Percentiles rank a stretch among this genome's conserved stretches.
phyloP scores from a whole-genome alignment of 495 filamentous ascomycete species.

The Wilcoxina mikolae region DNA sequence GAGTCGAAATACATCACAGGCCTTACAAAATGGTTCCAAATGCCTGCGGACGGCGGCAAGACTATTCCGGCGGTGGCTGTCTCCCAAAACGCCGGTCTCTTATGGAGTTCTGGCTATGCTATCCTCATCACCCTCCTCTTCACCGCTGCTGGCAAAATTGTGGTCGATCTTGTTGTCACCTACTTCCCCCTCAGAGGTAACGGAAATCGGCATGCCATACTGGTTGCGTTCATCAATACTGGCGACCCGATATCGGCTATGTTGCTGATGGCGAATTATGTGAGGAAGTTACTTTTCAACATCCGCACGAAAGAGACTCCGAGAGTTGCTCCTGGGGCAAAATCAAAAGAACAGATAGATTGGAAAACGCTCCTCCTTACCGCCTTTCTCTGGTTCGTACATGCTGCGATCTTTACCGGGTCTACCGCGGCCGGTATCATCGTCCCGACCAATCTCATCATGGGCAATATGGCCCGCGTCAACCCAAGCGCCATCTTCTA shows the following conservation, averaged over 20 bases:
- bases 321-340: too few species aligned
- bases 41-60: background rate
- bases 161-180: background rate
- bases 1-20: background rate
- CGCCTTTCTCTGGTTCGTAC: too few species aligned
- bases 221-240: background rate
- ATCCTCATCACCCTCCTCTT: background rate
- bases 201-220: background rate
- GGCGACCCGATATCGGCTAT: background rate
- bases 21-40: background rate
- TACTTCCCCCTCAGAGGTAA: background rate
- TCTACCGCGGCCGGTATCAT: too few species aligned
- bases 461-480: too few species aligned
- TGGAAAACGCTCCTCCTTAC: too few species aligned
- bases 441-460: too few species aligned
- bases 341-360: too few species aligned
- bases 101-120: background rate
- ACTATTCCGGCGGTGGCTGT: background rate
- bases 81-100: background rate
- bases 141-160: background rate
- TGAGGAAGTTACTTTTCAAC: background rate
- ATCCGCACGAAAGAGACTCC: background rate
- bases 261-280: background rate
- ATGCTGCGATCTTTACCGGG: too few species aligned
- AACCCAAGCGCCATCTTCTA: too few species aligned